Evolutionary conservation across 768 basidiomycete genomes (phyloP), one percentile per base, ranked within the genome.

Genomic region (Artomyces pyxidatus): DNA sequence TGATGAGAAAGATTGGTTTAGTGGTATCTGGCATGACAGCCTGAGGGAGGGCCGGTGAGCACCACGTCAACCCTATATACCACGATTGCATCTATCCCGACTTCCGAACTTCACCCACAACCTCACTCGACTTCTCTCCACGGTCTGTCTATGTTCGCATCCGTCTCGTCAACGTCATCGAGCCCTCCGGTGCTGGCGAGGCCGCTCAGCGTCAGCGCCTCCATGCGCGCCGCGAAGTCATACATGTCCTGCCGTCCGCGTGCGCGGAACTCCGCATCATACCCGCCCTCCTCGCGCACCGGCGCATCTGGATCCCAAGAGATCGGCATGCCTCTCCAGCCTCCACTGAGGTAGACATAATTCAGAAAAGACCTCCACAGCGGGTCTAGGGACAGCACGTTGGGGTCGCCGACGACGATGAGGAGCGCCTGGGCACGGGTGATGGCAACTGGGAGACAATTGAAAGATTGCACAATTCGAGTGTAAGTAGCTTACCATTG

Each of bases 351-450:
- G 52, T 76, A 60, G n/a, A 82, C 60, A 52, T 80, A 81, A 48
- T 78, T 80, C 46, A 83, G 58, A 66, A 81, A 81, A 0, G 65
- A 59, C 5, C 79, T 63, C 81, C 81, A 81, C 6, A 81, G 66
- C 1, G 80, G 80, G 54, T 83, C 80, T 1, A 82, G 69, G 16
- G 74, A 74, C 0, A 83, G 66, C 3, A 81, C 76, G 16, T 67
- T 61, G 0, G 79, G 76, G 52, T 82, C 74, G 2, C 81, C 80
- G 27, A 83, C 61, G 45, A 82, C 65, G 59, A 82, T 71, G 12
- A 83, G 66, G 4, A 83, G 65, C 1, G 78, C 75, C 54, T 79
- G 67, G 0, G 80, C 78, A 38, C 80, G 71, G 0, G 81, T 83
- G 11, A 82, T 64, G 4, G 80, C 77, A 14, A 83, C 77, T 79